Evolutionary conservation across 805 yeast species (phyloP).

Genomic region (Debaryomyces hansenii): DNA sequence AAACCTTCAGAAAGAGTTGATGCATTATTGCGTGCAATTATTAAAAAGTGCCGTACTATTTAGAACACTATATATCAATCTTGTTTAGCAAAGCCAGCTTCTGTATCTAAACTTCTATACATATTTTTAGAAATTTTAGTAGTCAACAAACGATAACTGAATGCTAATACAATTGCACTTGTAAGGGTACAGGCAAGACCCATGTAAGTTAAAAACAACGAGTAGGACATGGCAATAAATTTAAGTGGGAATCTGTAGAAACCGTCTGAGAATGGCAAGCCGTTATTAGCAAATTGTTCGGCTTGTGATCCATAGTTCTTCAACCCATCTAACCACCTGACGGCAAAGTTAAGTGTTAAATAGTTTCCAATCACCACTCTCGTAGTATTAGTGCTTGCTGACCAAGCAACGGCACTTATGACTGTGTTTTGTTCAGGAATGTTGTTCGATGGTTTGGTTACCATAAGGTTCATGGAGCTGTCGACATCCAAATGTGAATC

Average conservation of each 20-base stretch:
- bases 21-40: slow-evolving; percentile 38
- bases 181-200: slow-evolving; percentile 20
- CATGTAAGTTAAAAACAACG: slow-evolving; percentile 19
- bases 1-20: slow-evolving; percentile 25
- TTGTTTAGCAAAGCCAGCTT: background rate
- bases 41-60: slow-evolving; percentile 32
- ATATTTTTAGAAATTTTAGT: slow-evolving; percentile 14
- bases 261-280: slow-evolving; percentile 39
- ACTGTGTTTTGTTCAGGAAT: slow-evolving; percentile 39
- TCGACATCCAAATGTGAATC: slow-evolving; percentile 71
- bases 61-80: slow-evolving; percentile 4
- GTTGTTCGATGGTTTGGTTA: slow-evolving; percentile 36
- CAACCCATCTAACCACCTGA: slow-evolving; percentile 52
- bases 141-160: slow-evolving; percentile 24
- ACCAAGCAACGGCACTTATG: slow-evolving; percentile 57
- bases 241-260: slow-evolving; percentile 38
- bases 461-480: slow-evolving; percentile 51
- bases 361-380: slow-evolving; percentile 66
- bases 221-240: slow-evolving; percentile 27
- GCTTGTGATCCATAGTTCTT: slow-evolving; percentile 16
- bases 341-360: slow-evolving; percentile 56
- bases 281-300: slow-evolving; percentile 9
- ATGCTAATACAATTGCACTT: slow-evolving; percentile 20
- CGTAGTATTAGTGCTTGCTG: slow-evolving; percentile 61
- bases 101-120: slow-evolving; percentile 12